phyloP scores from a whole-genome alignment of 2,329 filamentous ascomycete genomes.

The Sporothrix sp. region DNA sequence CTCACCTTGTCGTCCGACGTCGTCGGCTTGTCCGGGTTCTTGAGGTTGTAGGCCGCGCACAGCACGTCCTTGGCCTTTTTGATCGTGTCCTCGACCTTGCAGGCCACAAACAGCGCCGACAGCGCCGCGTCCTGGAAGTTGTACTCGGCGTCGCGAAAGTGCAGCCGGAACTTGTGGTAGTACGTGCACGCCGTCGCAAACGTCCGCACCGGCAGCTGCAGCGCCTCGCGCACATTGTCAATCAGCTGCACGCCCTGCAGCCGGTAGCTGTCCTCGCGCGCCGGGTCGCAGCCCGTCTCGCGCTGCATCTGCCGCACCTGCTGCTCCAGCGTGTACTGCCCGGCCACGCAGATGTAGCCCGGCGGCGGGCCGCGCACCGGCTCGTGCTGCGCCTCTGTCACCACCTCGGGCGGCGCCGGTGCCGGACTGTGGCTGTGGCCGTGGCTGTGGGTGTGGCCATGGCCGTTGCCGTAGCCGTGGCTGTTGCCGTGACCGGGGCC shows the following conservation, averaged over 20 bases:
- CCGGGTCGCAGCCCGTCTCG: constrained; percentile 60
- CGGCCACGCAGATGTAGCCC: constrained; percentile 39
- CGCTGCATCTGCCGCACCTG: constrained; percentile 64
- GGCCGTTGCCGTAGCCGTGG: not conserved
- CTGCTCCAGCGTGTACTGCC: constrained; percentile 74
- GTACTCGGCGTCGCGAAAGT: constrained; percentile 78
- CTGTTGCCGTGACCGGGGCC: no score
- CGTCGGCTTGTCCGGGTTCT: constrained; percentile 55
- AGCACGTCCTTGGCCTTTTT: constrained; percentile 94
- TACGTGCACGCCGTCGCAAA: constrained; percentile 87
- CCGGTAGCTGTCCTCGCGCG: constrained; percentile 69
- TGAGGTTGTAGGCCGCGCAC: constrained; percentile 81
- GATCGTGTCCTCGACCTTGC: constrained; percentile 95
- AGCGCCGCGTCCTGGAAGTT: constrained; percentile 79
- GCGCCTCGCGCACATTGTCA: constrained; percentile 66
- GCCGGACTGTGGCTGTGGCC: no score
- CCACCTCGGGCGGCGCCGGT: no score
- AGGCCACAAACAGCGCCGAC: constrained; percentile 81
- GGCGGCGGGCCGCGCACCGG: no score
- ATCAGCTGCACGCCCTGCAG: constrained; percentile 85
- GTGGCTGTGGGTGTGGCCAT: constrained; percentile 14
- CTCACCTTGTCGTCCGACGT: constrained; percentile 71
- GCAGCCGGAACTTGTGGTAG: constrained; percentile 86
- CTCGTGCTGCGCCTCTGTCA: no score
- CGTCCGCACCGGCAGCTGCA: constrained; percentile 83